Conservation (phyloP, 305 asterid species). For the Fraxinus albicans region DNA sequence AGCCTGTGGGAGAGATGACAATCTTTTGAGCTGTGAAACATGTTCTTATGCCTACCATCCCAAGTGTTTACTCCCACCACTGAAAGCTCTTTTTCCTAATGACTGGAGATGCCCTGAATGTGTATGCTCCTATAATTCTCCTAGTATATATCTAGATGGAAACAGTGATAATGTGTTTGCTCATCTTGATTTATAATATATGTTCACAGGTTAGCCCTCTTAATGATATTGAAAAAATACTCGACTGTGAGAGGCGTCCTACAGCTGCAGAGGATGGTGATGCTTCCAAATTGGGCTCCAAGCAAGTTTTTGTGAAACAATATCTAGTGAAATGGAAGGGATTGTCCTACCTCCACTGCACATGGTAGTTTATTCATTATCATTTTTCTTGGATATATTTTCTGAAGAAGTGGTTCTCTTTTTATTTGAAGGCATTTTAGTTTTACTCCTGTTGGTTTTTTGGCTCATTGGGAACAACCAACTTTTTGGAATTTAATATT, state of each 20-base stretch:
- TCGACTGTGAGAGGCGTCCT: conserved; percentile 91
- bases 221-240: conserved; percentile 80
- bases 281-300: conserved; percentile 65
- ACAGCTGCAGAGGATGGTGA: conserved; percentile 60
- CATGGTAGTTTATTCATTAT: conserved; percentile 55
- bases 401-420: conserved; percentile 9
- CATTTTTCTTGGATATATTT: conserved; percentile 22
- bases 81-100: conserved; percentile 64
- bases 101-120: conserved; percentile 95
- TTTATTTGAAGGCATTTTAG: conserved; percentile 3
- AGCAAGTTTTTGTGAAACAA: conserved; percentile 79
- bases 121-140: conserved; percentile 49
- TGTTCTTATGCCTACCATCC: conserved; percentile 81
- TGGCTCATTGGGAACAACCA: conserved; percentile 16
- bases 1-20: conserved; percentile 65
- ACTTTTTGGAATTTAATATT: conserved; percentile 21
- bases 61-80: conserved; percentile 69
- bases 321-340: conserved; percentile 98
- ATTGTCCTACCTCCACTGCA: conserved; percentile 83
- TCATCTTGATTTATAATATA: conserved; percentile 18
- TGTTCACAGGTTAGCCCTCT: conserved; percentile 75
- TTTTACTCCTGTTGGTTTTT: conserved; percentile 15
- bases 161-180: conserved; percentile 13
- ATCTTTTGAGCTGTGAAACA: conserved; percentile 76
- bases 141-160: conserved; percentile 11